Conservation (phyloP, 352 stramenopile species). For the Phytopythium litorale region DNA sequence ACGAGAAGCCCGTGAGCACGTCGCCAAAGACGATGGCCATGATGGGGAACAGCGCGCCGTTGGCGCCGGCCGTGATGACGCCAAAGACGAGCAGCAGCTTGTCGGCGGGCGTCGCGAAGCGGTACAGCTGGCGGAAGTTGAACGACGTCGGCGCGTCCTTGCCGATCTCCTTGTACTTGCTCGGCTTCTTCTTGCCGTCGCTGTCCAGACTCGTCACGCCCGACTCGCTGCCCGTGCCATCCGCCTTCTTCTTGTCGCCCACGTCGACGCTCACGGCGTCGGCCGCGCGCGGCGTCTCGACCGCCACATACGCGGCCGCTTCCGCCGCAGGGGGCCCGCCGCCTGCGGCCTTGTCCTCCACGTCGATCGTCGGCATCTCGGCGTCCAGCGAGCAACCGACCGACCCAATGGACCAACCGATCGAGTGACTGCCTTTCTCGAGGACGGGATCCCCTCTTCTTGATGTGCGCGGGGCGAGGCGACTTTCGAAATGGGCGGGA, state of each 20-base stretch:
- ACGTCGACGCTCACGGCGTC: conserved; percentile 5
- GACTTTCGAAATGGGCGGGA: conserved; percentile 2
- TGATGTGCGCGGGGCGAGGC: background rate
- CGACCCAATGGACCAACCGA: background rate
- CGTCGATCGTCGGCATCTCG: background rate
- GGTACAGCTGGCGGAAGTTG: conserved; percentile 29
- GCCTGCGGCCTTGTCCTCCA: background rate
- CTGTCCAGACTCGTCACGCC: conserved; percentile 5
- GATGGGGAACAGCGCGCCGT: conserved; percentile 35
- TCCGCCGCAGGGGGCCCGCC: too few species aligned
- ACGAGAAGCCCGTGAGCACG: conserved; percentile 23
- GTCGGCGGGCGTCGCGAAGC: conserved; percentile 31
- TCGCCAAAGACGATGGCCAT: conserved; percentile 47
- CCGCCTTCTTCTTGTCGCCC: background rate
- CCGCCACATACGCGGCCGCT: conserved; percentile 1
- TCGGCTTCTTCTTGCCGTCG: conserved; percentile 12
- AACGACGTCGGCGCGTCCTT: conserved; percentile 22
- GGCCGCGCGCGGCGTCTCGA: background rate
- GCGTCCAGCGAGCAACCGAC: too few species aligned
- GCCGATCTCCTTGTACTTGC: conserved; percentile 13
- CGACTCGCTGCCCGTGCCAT: conserved; percentile 16
- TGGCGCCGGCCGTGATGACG: conserved; percentile 18
- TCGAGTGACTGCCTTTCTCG: background rate
- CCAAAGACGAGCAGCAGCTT: conserved; percentile 24
- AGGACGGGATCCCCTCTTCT: too few species aligned